These are phyloP conservation scores for Aciculoconidium aculeatum DNA, from an alignment of 805 yeast species.

Conservation along the genomic window DNA sequence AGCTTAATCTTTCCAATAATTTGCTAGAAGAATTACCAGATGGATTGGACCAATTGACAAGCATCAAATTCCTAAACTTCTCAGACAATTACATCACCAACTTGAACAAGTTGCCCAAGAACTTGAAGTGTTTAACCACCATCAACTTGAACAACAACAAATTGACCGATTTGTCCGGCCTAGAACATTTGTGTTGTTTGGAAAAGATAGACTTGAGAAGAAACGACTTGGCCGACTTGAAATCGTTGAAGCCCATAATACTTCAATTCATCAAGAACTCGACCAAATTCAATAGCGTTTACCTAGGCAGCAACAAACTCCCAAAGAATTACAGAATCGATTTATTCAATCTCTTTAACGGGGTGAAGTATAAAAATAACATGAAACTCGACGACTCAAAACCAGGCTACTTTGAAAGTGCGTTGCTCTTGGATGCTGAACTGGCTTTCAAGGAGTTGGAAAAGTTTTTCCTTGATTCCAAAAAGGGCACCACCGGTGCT, in stretches of 20 bases:
- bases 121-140: slow-evolving; percentile 33
- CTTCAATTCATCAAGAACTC: slow-evolving; percentile 26
- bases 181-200: slow-evolving; percentile 37
- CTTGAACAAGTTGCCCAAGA: slow-evolving; percentile 28
- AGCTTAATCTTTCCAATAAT: slow-evolving; percentile 53
- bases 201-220: slow-evolving; percentile 51
- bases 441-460: slow-evolving; percentile 39
- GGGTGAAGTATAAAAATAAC: slow-evolving; percentile 41
- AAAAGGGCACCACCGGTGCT: slow-evolving; percentile 1
- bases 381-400: slow-evolving; percentile 53
- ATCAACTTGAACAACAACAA: slow-evolving; percentile 48
- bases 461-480: slow-evolving; percentile 21
- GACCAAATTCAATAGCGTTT: slow-evolving; percentile 35
- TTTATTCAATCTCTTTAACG: slow-evolving; percentile 50
- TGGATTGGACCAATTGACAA: slow-evolving; percentile 45
- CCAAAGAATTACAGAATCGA: slow-evolving; percentile 48
- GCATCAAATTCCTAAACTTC: slow-evolving; percentile 42
- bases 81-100: slow-evolving; percentile 36
- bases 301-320: slow-evolving; percentile 35
- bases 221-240: slow-evolving; percentile 35
- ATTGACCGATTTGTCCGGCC: slow-evolving; percentile 34
- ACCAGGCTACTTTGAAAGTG: slow-evolving; percentile 58
- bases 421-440: slow-evolving; percentile 47
- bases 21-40: slow-evolving; percentile 44
- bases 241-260: slow-evolving; percentile 29